Conservation (phyloP, 345 rosid genomes). For the Eucalyptus tenuipes region DNA sequence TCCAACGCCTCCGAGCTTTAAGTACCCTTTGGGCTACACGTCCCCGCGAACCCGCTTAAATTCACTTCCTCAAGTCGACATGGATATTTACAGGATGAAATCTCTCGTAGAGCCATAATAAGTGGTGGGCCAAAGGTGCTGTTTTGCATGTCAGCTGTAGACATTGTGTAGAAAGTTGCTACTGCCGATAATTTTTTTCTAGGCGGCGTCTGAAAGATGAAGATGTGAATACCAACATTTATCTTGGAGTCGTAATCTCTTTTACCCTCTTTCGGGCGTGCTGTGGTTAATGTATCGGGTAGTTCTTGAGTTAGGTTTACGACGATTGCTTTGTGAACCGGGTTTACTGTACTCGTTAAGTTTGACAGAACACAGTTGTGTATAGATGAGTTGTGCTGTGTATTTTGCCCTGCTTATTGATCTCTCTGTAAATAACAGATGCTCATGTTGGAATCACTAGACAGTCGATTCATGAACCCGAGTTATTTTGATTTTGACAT, state of each 20-base stretch:
- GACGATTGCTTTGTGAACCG: neutral
- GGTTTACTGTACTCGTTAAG: neutral
- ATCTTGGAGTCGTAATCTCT: neutral
- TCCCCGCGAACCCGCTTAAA: conserved; percentile 40
- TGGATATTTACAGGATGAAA: neutral
- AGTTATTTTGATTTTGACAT: neutral
- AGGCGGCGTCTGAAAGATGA: conserved; percentile 15
- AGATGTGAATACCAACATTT: conserved; percentile 7
- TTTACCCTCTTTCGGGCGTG: neutral
- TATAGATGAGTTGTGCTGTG: neutral
- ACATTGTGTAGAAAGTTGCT: conserved; percentile 2
- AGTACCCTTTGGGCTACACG: conserved; percentile 59
- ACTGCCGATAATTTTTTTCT: conserved; percentile 25
- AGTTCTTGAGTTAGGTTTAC: neutral
- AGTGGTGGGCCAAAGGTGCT: conserved; percentile 4
- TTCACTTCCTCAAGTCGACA: neutral
- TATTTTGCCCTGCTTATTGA: neutral
- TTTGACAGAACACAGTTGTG: neutral
- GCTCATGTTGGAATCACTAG: neutral
- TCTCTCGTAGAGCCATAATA: neutral
- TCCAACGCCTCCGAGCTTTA: conserved; percentile 57
- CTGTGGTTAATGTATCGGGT: neutral
- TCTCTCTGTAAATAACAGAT: neutral
- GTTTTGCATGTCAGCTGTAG: neutral
- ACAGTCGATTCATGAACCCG: neutral